Conservation (phyloP, 2,329 filamentous ascomycete genomes). For the Aspergillus quadrilineatus region DNA sequence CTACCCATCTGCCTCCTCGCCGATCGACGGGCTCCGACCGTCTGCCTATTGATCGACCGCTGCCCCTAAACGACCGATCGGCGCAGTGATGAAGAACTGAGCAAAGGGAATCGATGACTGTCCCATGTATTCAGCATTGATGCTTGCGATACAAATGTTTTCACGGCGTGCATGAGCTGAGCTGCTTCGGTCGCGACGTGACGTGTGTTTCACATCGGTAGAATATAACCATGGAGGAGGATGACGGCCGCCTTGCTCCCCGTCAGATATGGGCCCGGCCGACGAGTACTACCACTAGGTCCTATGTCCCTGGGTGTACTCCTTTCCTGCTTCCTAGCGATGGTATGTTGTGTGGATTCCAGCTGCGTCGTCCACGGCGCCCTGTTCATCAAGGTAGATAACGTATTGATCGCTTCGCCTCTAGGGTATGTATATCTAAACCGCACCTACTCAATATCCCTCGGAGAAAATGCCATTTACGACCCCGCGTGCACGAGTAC, state of each 20-base stretch:
- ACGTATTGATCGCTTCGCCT: slow-evolving; percentile 3
- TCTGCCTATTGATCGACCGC: slow-evolving; percentile 5
- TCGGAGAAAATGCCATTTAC: slow-evolving; percentile 51
- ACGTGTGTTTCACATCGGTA: slow-evolving; percentile 19
- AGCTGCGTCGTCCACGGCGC: too few species aligned
- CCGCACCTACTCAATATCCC: slow-evolving; percentile 42
- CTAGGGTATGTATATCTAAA: slow-evolving; percentile 45
- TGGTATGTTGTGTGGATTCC: slow-evolving; percentile 39
- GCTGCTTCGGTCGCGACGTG: slow-evolving; percentile 17
- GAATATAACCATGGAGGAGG: slow-evolving; percentile 35
- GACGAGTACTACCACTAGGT: slow-evolving; percentile 37
- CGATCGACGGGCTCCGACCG: slow-evolving; percentile 6
- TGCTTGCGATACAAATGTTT: slow-evolving; percentile 15
- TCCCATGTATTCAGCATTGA: slow-evolving; percentile 2
- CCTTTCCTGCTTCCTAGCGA: slow-evolving; percentile 62
- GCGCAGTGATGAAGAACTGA: slow-evolving; percentile 14
- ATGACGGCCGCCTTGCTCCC: slow-evolving; percentile 34
- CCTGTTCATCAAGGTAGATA: neutral
- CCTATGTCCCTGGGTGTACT: slow-evolving; percentile 54
- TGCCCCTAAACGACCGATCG: neutral
- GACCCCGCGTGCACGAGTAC: slow-evolving; percentile 50
- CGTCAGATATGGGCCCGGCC: slow-evolving; percentile 44
- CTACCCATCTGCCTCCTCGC: neutral
- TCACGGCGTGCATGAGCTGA: slow-evolving; percentile 17
- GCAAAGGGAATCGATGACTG: neutral